Conservation (phyloP, 2,329 filamentous ascomycete genomes). For the Monosporascus cannonballus region DNA sequence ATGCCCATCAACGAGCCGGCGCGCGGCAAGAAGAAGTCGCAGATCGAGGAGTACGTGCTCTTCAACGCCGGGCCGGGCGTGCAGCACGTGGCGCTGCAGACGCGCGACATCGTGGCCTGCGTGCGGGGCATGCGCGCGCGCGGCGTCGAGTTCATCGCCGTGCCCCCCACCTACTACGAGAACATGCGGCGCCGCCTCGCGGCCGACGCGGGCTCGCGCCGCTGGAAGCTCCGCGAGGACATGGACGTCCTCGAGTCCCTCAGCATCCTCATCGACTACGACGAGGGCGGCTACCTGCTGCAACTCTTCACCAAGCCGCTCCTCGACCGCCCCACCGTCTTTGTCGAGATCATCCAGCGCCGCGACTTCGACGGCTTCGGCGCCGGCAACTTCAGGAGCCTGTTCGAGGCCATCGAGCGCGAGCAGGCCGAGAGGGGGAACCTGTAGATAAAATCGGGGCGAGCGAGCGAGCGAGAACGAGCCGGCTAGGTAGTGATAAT, state of each 20-base stretch:
- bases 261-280: conserved; percentile 91
- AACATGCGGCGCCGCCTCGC: conserved; percentile 69
- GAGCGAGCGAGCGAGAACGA: no score
- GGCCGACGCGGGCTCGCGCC: conserved; percentile 40
- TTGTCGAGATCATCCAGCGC: conserved; percentile 92
- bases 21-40: conserved; percentile 79
- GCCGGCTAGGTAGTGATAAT: neutral
- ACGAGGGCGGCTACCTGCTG: conserved; percentile 80
- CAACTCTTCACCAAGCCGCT: conserved; percentile 79
- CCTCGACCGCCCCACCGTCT: conserved; percentile 91
- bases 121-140: conserved; percentile 77
- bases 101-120: conserved; percentile 68
- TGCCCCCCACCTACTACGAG: conserved; percentile 81
- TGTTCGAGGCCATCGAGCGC: conserved; percentile 93
- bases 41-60: conserved; percentile 89
- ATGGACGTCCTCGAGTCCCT: conserved; percentile 69
- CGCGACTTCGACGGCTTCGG: conserved; percentile 89
- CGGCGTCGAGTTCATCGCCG: conserved; percentile 87
- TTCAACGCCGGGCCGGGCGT: conserved; percentile 89
- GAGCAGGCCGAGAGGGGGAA: conserved; percentile 87
- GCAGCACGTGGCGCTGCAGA: conserved; percentile 88
- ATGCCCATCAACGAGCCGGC: conserved; percentile 99
- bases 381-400: conserved; percentile 89
- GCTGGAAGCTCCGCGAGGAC: conserved; percentile 68
- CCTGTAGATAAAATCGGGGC: conserved; percentile 37